Conservation (phyloP, 768 basidiomycete species). For the Rossbeevera mucosa region DNA sequence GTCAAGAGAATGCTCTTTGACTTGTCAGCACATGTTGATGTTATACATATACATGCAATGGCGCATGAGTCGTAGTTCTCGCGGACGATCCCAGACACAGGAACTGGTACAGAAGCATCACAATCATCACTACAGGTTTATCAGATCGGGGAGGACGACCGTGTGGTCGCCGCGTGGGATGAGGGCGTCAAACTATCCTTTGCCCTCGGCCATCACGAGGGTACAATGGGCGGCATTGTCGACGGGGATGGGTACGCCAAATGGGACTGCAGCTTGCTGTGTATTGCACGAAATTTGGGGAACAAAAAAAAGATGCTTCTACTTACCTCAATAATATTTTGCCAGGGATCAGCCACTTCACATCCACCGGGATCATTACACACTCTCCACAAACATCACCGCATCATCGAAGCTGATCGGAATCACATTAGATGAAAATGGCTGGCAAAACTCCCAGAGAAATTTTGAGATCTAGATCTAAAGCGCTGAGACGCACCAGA, state of each 20-base stretch:
- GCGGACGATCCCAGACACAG: constrained; percentile 12
- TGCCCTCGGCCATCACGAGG: constrained; percentile 10
- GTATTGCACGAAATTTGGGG: neutral
- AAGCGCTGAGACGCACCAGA: too few relatives aligned
- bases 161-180: constrained; percentile 8
- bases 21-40: constrained; percentile 10
- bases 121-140: constrained; percentile 11
- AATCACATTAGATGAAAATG: too few relatives aligned
- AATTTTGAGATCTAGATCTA: too few relatives aligned
- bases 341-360: neutral
- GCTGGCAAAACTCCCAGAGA: too few relatives aligned
- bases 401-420: neutral
- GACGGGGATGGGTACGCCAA: constrained; percentile 10
- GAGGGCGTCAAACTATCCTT: constrained; percentile 14
- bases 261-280: neutral
- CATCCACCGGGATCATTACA: too few relatives aligned
- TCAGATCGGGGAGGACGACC: constrained; percentile 6
- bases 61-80: constrained; percentile 1
- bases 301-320: neutral
- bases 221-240: constrained; percentile 12
- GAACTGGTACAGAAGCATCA: constrained; percentile 11
- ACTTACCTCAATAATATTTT: neutral
- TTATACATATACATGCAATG: constrained; percentile 12
- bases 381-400: too few relatives aligned
- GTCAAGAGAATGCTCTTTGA: too few relatives aligned